Evolutionary conservation across 768 basidiomycete genomes (phyloP).

Genomic region (Suillus hirtellus): DNA sequence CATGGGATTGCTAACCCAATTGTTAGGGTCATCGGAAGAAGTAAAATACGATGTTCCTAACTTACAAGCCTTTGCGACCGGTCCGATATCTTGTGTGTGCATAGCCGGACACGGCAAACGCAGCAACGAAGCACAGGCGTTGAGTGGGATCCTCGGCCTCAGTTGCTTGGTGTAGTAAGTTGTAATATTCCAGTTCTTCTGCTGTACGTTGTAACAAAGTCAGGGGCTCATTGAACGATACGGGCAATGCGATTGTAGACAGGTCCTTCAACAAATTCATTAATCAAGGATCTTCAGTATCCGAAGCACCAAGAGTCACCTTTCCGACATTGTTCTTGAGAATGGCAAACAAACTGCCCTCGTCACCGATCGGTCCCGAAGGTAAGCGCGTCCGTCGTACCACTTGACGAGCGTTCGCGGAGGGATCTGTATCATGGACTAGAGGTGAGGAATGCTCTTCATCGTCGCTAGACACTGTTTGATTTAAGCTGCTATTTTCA

Average conservation of each 20-base stretch:
- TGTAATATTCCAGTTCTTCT: slow-evolving; percentile 81
- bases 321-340: slow-evolving; percentile 90
- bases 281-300: neutral
- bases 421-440: slow-evolving; percentile 11
- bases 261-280: slow-evolving; percentile 55
- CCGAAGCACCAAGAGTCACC: slow-evolving; percentile 39
- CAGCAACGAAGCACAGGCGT: slow-evolving; percentile 74
- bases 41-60: slow-evolving; percentile 32
- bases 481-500: slow-evolving; percentile 42
- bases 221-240: slow-evolving; percentile 87
- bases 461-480: slow-evolving; percentile 49
- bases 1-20: slow-evolving; percentile 72
- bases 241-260: slow-evolving; percentile 81
- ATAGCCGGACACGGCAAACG: slow-evolving; percentile 84
- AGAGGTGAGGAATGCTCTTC: slow-evolving; percentile 29
- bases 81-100: slow-evolving; percentile 78
- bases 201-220: slow-evolving; percentile 80
- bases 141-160: slow-evolving; percentile 57
- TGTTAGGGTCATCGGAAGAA: slow-evolving; percentile 10
- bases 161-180: slow-evolving; percentile 67
- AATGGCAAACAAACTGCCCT: slow-evolving; percentile 80
- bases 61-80: slow-evolving; percentile 83
- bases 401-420: slow-evolving; percentile 30
- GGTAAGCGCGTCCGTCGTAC: slow-evolving; percentile 60
- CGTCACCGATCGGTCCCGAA: slow-evolving; percentile 61